These are phyloP conservation scores for Lentinula sp. DNA, from an alignment of 768 basidiomycete genomes.

Conservation along the genomic window DNA sequence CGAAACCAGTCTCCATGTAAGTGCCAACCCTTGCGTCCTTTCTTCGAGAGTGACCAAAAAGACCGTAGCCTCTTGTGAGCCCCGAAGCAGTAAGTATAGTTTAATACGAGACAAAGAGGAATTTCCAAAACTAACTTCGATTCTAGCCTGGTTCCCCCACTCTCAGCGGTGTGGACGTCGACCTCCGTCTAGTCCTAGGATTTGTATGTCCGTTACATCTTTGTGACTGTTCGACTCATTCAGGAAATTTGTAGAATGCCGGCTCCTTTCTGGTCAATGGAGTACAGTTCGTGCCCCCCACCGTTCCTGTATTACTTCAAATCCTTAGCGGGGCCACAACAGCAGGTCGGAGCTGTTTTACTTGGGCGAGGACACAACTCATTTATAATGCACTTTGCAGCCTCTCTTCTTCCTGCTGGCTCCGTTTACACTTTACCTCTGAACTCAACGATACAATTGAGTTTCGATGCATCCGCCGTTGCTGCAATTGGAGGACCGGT, in stretches of 20 bases:
- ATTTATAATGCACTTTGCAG: not conserved
- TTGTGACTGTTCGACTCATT: no score
- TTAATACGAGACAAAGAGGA: no score
- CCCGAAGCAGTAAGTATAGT: not conserved
- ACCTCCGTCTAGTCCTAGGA: not conserved
- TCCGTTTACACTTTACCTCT: constrained; percentile 28
- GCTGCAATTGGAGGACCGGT: constrained; percentile 13
- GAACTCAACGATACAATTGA: constrained; percentile 32
- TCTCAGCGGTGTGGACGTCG: not conserved
- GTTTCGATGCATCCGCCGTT: constrained; percentile 16
- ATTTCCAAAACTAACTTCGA: not conserved
- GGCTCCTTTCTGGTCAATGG: not conserved
- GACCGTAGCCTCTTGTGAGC: not conserved
- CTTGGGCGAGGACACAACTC: not conserved
- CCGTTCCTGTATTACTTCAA: not conserved
- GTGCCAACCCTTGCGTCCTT: not conserved
- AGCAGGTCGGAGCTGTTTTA: not conserved
- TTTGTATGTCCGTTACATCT: not conserved
- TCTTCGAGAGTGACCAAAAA: not conserved
- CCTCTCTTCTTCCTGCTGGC: constrained; percentile 24
- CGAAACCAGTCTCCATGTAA: not conserved
- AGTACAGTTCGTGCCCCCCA: not conserved
- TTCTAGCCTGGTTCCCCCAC: not conserved
- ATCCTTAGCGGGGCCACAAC: not conserved
- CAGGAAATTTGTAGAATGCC: not conserved